A percentile compares a stretch with the other conserved stretches of the same genome.
Evolutionary conservation across 345 rosid species (phyloP).

Genomic region (Hibiscus syriacus): DNA sequence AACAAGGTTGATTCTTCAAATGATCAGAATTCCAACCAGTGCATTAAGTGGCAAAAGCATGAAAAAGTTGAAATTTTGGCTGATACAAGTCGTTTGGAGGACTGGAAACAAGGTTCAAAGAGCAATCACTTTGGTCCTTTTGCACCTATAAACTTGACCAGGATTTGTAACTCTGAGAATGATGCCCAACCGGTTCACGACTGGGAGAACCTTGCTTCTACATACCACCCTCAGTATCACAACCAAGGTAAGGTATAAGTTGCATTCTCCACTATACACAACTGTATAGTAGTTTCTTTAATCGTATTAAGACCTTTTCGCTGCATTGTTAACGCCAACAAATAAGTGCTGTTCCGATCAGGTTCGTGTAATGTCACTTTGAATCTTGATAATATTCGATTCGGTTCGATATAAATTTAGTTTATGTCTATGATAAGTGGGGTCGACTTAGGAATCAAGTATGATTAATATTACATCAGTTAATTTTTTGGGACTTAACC

Average conservation of each 20-base stretch:
- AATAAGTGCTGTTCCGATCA: too few species aligned
- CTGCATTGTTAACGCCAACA: too few species aligned
- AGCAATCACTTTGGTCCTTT: slow-evolving; percentile 72
- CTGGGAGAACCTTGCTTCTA: slow-evolving; percentile 52
- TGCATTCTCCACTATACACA: background rate
- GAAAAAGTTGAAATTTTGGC: slow-evolving; percentile 28
- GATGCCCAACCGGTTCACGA: slow-evolving; percentile 32
- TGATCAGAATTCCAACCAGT: slow-evolving; percentile 21
- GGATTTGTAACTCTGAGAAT: slow-evolving; percentile 20
- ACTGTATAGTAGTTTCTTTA: too few species aligned
- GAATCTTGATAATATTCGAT: too few species aligned
- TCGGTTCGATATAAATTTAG: too few species aligned
- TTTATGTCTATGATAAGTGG: too few species aligned
- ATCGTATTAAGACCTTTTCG: too few species aligned
- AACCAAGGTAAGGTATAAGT: slow-evolving; percentile 72
- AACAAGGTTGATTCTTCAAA: slow-evolving; percentile 36
- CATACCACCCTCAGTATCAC: slow-evolving; percentile 55
- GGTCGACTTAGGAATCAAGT: too few species aligned
- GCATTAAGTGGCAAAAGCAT: slow-evolving; percentile 24
- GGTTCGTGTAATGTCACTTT: too few species aligned
- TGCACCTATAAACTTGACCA: slow-evolving; percentile 39
- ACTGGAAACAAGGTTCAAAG: slow-evolving; percentile 28
- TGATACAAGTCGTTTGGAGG: slow-evolving; percentile 28
- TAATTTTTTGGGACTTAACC: too few species aligned
- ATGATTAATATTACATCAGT: too few species aligned